phyloP scores from a whole-genome alignment of 768 basidiomycete species.

The Podaxis sp. region DNA sequence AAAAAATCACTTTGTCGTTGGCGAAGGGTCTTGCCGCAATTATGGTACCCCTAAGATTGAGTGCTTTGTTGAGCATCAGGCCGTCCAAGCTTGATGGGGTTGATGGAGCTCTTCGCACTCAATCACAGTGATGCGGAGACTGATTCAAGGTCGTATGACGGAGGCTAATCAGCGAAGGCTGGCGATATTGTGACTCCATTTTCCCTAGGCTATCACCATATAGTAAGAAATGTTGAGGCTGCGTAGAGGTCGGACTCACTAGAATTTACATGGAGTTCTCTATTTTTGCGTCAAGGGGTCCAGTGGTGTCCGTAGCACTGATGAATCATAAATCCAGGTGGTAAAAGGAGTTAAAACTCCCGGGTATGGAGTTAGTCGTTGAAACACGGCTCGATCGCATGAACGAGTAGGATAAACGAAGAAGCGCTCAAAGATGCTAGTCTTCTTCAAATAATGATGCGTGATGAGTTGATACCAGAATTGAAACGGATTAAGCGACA shows the following conservation, averaged over 20 bases:
- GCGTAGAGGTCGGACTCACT: not conserved
- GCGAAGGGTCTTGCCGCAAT: not conserved
- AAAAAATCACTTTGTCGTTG: not conserved
- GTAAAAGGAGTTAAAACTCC: too few relatives aligned
- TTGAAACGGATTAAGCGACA: too few relatives aligned
- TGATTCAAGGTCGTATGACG: not conserved
- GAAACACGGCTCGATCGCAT: too few relatives aligned
- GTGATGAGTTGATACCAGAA: too few relatives aligned
- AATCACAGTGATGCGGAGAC: not conserved
- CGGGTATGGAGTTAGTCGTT: too few relatives aligned
- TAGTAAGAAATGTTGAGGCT: not conserved
- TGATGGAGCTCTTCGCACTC: not conserved
- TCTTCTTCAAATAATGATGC: too few relatives aligned
- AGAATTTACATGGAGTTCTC: not conserved
- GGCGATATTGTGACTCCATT: not conserved
- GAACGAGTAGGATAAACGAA: too few relatives aligned
- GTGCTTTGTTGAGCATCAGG: not conserved
- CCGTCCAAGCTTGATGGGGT: not conserved
- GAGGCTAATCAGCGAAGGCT: not conserved
- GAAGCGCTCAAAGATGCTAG: too few relatives aligned
- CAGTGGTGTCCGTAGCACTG: too few relatives aligned
- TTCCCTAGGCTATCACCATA: not conserved
- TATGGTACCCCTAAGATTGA: not conserved
- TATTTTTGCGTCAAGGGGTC: too few relatives aligned
- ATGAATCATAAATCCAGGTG: too few relatives aligned